phyloP scores from a whole-genome alignment of 352 stramenopile genomes.

The Phytophthora ohioensis region DNA sequence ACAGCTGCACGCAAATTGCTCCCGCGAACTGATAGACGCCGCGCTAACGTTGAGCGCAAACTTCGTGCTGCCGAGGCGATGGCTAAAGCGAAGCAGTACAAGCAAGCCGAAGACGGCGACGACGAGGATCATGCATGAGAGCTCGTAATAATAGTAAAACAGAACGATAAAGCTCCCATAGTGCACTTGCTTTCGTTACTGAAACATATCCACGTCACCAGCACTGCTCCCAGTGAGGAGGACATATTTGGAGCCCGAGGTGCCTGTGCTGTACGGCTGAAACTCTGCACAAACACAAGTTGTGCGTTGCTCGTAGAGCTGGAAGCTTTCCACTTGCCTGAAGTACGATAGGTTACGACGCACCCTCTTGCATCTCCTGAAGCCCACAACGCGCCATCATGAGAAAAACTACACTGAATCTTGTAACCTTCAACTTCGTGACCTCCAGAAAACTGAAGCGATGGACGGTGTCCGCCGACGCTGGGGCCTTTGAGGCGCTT shows the following conservation, averaged over 20 bases:
- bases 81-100: slow-evolving; percentile 37
- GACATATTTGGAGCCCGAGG: not conserved
- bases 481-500: slow-evolving; percentile 49
- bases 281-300: slow-evolving; percentile 54
- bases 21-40: slow-evolving; percentile 61
- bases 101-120: slow-evolving; percentile 25
- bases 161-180: slow-evolving; percentile 18
- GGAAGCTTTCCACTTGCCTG: slow-evolving; percentile 28
- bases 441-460: slow-evolving; percentile 35
- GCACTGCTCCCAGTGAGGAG: slow-evolving; percentile 41
- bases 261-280: slow-evolving; percentile 8
- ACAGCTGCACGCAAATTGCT: slow-evolving; percentile 69
- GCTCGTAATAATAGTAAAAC: slow-evolving; percentile 39
- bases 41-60: slow-evolving; percentile 65
- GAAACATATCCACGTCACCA: slow-evolving; percentile 40
- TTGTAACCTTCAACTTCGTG: slow-evolving; percentile 56
- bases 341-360: slow-evolving; percentile 55
- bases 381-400: slow-evolving; percentile 50
- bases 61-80: slow-evolving; percentile 55
- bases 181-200: slow-evolving; percentile 4
- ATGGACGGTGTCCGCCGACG: slow-evolving; percentile 8
- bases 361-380: slow-evolving; percentile 56
- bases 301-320: slow-evolving; percentile 26
- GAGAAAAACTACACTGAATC: slow-evolving; percentile 66
- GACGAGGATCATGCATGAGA: slow-evolving; percentile 38